Base-by-base conservation (phyloP, 1,284 basidiomycete genomes). In the Apiotrichum gamsii region DNA sequence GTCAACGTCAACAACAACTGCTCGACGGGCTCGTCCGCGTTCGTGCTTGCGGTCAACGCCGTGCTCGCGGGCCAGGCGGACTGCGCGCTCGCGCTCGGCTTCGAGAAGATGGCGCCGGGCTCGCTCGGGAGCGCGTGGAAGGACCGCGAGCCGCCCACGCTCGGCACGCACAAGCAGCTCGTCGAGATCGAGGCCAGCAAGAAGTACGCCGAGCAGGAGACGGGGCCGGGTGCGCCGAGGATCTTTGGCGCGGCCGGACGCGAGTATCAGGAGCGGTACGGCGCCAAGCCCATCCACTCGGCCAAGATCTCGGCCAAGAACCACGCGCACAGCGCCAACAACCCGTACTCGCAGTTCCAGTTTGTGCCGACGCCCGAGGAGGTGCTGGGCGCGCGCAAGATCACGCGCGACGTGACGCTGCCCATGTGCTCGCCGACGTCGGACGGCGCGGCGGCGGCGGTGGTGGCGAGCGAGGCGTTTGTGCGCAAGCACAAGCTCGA, bases 1-100 rank as follows among this genome's bases (percentile, higher is more conserved):
- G 16, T 48, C 25, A 54, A 54, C 40, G 46, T 54, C 29, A 54
- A 54, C 52, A 54, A 54, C 52, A 54, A 54, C 52, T 54, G 52
- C 46, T 51, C 49, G 14, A 54, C 52, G 6, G 52, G 52, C 4
- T 51, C 49, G 21, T 51, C 49, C 3, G 52, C 52, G 9, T 54
- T 54, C 14, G 43, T 51, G 4, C n/a, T 9, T 9, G 39, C 43
- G 28, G 52, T 54, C 5, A 18, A 41, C 11, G 31, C 52, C 5
- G 39, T 54, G 15, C 39, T 45, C 32, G 34, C 39, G 6, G 52
- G 52, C 14, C 52, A 54, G 49, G 43, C 34, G 39, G 49, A 54
- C 13, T 54, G 52, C 33, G 46, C 49, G 10, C 49, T 54, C 23
- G 52, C 52, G 3, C 46, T 54, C 15, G 52, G 52, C 13, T 54